Evolutionary conservation across 2,329 filamentous ascomycete genomes (phyloP), one percentile per base, ranked within the genome.

Genomic region (Fusarium siculi): DNA sequence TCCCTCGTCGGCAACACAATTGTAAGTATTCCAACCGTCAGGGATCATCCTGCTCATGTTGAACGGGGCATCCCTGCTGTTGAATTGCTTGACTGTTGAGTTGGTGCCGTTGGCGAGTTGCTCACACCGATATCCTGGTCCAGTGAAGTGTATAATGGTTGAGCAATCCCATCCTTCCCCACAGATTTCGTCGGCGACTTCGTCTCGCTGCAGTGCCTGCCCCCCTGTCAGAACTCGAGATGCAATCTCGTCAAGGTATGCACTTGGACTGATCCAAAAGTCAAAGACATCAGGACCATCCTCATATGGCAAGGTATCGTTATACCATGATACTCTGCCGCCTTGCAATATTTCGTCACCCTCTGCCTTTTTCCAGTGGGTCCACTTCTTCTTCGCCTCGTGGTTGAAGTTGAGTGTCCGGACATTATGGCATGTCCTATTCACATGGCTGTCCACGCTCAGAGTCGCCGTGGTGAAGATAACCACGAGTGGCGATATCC

Each of bases 381-480:
- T 42, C 56, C 56, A 59, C 19, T 37, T 59, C n/a, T 40, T 34
- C 4, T 53, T 53, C 4, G 56, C 25, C 1, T 74, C 72, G 34
- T 67, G 59, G 1, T 66, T 37, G 7, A 74, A 74, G 57, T 74
- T 74, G 15, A 74, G 65, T 3, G 73, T 74, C 9, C 72, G 57
- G 18, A 74, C 49, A 1, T 63, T 61, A 1, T 42, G 42, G 11
- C 68, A 74, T 36, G 21, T 50, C 16, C 46, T 54, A 12, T 62
- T 21, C 5, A 68, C 40, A 1, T 54, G 34, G 2, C 10, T 60
- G n/a, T 65, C 39, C 4, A 74, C 68, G 5, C 25, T 61, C 0
- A 74, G 68, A 14, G 73, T 74, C 5, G 71, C 69, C 1, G 73
- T 70, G 9, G 73, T 60, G 43, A 74, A 73, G 11, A 74, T 74